phyloP scores from a whole-genome alignment of 225 moss, liverwort and hornwort species.

The Thuidium tamariscinum region DNA sequence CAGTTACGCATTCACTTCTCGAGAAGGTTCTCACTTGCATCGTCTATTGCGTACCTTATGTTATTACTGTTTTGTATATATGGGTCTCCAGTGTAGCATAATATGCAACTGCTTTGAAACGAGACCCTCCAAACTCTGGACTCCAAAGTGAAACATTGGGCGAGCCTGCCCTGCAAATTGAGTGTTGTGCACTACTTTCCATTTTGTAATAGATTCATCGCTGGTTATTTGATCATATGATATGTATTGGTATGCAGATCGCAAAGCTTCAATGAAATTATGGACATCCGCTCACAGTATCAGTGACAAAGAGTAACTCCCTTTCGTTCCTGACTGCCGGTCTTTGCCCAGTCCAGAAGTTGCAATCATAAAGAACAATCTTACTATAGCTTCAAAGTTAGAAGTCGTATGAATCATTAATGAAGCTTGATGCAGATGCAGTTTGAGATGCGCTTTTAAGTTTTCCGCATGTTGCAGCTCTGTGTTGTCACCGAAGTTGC shows the following conservation, averaged over 20 bases:
- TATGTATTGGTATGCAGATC: neutral
- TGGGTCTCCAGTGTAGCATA: neutral
- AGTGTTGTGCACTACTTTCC: neutral
- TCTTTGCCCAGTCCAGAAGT: neutral
- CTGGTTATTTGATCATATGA: neutral
- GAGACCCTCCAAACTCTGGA: neutral
- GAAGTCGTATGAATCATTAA: neutral
- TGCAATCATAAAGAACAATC: neutral
- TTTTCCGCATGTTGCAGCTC: neutral
- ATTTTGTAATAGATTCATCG: neutral
- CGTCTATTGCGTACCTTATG: neutral
- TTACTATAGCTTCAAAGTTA: no score
- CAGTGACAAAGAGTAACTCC: neutral
- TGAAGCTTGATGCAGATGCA: neutral
- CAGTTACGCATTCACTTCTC: neutral
- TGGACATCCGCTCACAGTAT: neutral
- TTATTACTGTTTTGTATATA: neutral
- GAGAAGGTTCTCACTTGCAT: neutral
- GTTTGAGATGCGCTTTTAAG: neutral
- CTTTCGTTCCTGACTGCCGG: neutral
- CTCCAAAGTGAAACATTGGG: neutral
- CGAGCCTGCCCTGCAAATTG: neutral
- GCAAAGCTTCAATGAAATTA: neutral
- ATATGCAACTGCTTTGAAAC: neutral
- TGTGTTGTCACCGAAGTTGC: neutral